Percentiles rank a stretch among this genome's conserved stretches.
These are phyloP conservation scores for Pilaira anomala DNA, from an alignment of 192 early-diverging fungal genomes.

Conservation along the genomic window DNA sequence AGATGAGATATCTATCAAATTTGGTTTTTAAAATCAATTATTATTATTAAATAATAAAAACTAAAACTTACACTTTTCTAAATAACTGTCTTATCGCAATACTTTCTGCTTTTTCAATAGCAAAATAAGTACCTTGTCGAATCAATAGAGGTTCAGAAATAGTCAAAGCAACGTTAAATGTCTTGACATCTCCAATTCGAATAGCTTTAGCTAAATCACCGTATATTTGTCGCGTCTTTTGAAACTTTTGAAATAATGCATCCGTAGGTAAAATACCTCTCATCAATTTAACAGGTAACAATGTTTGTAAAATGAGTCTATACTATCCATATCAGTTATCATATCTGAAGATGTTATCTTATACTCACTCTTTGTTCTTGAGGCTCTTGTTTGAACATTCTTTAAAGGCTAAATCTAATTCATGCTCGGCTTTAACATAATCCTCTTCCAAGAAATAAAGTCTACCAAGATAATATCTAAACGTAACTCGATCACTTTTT, in stretches of 20 bases:
- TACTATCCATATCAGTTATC: conserved; percentile 3
- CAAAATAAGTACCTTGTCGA: conserved; percentile 70
- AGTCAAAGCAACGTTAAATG: conserved; percentile 68
- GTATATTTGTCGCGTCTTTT: conserved; percentile 59
- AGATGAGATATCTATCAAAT: conserved; percentile 49
- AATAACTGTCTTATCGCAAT: conserved; percentile 77
- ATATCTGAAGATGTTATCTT: neutral
- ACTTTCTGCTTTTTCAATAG: conserved; percentile 71
- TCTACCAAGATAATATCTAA: conserved; percentile 83
- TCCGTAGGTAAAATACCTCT: conserved; percentile 65
- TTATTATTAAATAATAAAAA: conserved; percentile 6
- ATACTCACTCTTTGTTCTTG: conserved; percentile 51
- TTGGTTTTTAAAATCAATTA: conserved; percentile 7
- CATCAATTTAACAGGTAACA: conserved; percentile 78
- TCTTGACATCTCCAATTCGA: conserved; percentile 63
- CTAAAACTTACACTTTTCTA: conserved; percentile 65
- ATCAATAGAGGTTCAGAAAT: conserved; percentile 59
- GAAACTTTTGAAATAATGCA: conserved; percentile 61
- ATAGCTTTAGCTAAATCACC: conserved; percentile 62
- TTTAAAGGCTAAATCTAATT: conserved; percentile 46
- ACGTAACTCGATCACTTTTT: conserved; percentile 81
- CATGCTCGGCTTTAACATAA: conserved; percentile 60
- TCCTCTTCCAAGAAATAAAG: conserved; percentile 84
- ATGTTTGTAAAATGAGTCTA: conserved; percentile 75
- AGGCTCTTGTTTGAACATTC: conserved; percentile 37